Evolutionary conservation across 2,329 filamentous ascomycete genomes (phyloP), one percentile per base, ranked within the genome.

Genomic region (Hypomyces rosellus): DNA sequence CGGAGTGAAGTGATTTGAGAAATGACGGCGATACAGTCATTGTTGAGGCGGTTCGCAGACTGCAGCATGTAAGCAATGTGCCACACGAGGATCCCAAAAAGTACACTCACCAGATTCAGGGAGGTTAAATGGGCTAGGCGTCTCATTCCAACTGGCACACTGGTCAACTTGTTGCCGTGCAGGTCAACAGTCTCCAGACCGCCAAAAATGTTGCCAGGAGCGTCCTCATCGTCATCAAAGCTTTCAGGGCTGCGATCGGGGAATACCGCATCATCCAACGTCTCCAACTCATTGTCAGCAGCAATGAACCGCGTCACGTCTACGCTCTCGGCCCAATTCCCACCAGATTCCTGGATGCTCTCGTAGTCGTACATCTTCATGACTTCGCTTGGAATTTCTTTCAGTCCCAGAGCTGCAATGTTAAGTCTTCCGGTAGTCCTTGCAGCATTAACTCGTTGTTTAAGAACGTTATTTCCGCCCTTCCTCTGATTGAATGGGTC

Each of bases 311-410:
- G 83, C 1, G 85, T 86, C 42, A 97, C 71, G 63, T 97, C 92
- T 11, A 97, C 89, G 52, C 87, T 86, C 66, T 97, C 92, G 2
- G 90, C 90, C 93, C 93, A 97, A 34, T 85, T 82, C 11, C 83
- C 79, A 34, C 78, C 81, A 18, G 78, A 72, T 12, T 74, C 75
- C 36, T 85, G 81, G 49, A 83, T 76, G 1, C 80, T 77, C 48
- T 90, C 84, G 15, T 88, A 74, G 59, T 90, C 87, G 65, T 96
- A 97, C 91, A 97, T 97, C 49, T 84, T 82, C 69, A 95, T 72
- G 0, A 97, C 87, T 62, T 95, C 88, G 1, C 80, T 69, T 0
- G 93, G 93, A 3, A 99, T 86, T 51, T 86, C 77, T 54, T 83
- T 86, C 37, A 99, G 68, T 1, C 83, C 81, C 75, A 97, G 79